phyloP scores from a whole-genome alignment of 225 moss, liverwort and hornwort genomes.

The Takakia lepidozioides region DNA sequence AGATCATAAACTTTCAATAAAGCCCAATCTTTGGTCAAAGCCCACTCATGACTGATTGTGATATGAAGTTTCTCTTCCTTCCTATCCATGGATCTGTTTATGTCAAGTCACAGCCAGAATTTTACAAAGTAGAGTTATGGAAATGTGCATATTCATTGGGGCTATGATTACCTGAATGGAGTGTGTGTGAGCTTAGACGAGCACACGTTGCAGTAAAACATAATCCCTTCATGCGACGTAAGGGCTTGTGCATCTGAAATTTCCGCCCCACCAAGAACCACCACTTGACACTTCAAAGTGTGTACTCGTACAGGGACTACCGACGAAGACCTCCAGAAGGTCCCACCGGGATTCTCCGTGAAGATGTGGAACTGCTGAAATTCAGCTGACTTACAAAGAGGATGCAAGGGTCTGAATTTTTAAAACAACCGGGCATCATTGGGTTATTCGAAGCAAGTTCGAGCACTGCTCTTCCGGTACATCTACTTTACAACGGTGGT shows the following conservation, averaged over 20 bases:
- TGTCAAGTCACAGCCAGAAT: no score
- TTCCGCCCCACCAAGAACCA: slow-evolving; percentile 12
- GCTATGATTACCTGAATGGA: slow-evolving; percentile 47
- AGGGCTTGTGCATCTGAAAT: slow-evolving; percentile 62
- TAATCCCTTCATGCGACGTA: slow-evolving; percentile 26
- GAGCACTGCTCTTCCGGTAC: no score
- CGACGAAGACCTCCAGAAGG: no score
- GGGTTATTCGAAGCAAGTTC: no score
- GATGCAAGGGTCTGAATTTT: slow-evolving; percentile 10
- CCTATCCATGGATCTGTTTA: no score
- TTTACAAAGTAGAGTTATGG: background rate
- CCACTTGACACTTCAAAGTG: background rate
- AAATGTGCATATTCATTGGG: background rate
- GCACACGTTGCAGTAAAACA: slow-evolving; percentile 69
- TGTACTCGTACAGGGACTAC: no score
- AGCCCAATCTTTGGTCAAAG: no score
- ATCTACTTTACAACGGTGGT: no score
- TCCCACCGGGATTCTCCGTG: no score
- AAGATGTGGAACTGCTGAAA: no score
- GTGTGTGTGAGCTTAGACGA: slow-evolving; percentile 44
- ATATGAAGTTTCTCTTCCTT: background rate
- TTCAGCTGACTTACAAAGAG: slow-evolving; percentile 9
- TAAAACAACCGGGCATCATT: no score
- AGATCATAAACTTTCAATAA: no score
- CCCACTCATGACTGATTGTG: background rate